A percentile compares a stretch with the other conserved stretches of the same genome.
phyloP scores from a whole-genome alignment of 148 eudicot genomes.

The Vaccinium darrowii region DNA sequence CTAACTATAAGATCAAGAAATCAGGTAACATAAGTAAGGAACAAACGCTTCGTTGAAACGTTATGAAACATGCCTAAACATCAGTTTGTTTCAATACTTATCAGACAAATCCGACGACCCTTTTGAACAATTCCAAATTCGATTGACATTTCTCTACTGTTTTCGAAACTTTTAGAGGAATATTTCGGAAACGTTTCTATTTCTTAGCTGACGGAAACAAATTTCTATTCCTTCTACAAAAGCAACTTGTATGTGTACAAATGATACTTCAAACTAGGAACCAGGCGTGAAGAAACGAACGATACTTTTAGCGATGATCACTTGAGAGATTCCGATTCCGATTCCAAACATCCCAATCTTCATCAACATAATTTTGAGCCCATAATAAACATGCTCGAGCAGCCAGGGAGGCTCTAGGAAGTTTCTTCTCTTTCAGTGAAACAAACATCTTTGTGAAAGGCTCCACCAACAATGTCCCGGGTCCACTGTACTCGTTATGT shows the following conservation, averaged over 20 bases:
- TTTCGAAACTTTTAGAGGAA: background rate
- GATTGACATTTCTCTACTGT: background rate
- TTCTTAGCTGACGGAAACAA: background rate
- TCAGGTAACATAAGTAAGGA: background rate
- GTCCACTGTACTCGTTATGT: conserved; percentile 67
- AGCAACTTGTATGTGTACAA: background rate
- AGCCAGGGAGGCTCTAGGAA: conserved; percentile 53
- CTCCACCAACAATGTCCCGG: conserved; percentile 69
- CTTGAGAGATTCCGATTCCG: background rate
- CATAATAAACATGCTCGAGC: conserved; percentile 52
- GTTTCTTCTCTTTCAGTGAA: conserved; percentile 53
- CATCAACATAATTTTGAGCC: conserved; percentile 50
- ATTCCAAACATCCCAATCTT: conserved; percentile 42
- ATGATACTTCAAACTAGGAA: background rate
- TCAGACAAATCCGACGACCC: background rate
- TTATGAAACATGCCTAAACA: background rate
- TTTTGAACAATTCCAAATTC: background rate
- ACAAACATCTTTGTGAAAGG: conserved; percentile 68
- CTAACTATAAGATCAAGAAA: background rate
- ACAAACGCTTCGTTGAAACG: background rate
- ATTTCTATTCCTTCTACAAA: no score
- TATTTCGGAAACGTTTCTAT: background rate
- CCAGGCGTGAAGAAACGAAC: background rate
- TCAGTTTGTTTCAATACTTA: background rate
- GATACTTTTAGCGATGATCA: background rate